Conservation (phyloP, 306 rosid genomes). For the Quercus alba region DNA sequence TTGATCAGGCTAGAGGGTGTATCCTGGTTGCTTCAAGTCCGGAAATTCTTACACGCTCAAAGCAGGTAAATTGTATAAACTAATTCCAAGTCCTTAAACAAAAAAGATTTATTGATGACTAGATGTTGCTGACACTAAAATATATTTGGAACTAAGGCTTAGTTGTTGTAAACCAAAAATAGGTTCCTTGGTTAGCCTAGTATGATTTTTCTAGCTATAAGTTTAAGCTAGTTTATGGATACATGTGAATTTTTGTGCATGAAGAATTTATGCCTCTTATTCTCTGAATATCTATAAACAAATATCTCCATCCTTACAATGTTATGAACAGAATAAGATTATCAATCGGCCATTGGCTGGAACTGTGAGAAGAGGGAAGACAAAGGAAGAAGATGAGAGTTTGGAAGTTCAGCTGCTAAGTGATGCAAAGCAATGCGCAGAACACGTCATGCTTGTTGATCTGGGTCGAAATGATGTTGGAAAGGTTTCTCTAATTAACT, state of each 20-base stretch:
- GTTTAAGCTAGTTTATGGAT: neutral
- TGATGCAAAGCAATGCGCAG: constrained; percentile 80
- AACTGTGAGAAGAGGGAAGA: constrained; percentile 64
- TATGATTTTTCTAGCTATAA: neutral
- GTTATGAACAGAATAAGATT: constrained; percentile 56
- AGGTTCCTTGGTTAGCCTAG: constrained; percentile 5
- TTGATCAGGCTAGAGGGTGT: constrained; percentile 79
- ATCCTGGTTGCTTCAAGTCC: constrained; percentile 87
- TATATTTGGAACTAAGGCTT: too few relatives aligned
- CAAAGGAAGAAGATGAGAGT: constrained; percentile 49
- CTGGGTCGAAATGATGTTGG: constrained; percentile 93
- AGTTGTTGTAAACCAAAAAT: too few relatives aligned
- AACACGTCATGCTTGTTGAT: constrained; percentile 90
- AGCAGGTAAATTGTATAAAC: constrained; percentile 30
- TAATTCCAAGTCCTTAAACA: constrained; percentile 1
- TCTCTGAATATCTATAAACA: neutral
- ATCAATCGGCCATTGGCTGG: constrained; percentile 91
- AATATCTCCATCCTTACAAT: constrained; percentile 8
- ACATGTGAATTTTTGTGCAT: neutral
- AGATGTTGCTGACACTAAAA: too few relatives aligned
- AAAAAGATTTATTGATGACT: neutral
- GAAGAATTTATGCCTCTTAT: neutral
- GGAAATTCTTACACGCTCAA: constrained; percentile 66
- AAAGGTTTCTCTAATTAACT: constrained; percentile 42
- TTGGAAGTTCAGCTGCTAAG: constrained; percentile 47